Evolutionary conservation across 352 stramenopile species (phyloP), one percentile per base, ranked within the genome.

Genomic region (Peronospora destructor): DNA sequence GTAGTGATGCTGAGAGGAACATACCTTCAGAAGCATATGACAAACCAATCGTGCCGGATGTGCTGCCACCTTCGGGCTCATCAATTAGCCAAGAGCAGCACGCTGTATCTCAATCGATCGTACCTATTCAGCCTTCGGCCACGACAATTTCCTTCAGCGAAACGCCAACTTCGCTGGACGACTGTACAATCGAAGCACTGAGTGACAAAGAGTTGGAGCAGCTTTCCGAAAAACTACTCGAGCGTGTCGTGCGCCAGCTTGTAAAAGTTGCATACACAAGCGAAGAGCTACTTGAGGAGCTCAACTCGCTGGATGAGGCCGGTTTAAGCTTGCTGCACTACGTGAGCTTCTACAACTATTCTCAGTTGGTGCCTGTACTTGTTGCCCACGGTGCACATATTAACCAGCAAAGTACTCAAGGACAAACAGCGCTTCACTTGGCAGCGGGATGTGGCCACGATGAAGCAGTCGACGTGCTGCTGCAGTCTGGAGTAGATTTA

Each of bases 261-360:
- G 72, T 94, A 12, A 84, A 77, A 2, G 56, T 94, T 8, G 81
- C 81, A 0, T 74, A 89, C 34, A 87, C 77, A 0, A 90, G 67
- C 17, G 72, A 89, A 57, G 82, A 94, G 17, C 45, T 94, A 2
- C 59, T 93, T 3, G 81, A 91, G 16, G 84, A 94, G 54, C 73
- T 93, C 26, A 93, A 95, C 44, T 91, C 82, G 2, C 67, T 95
- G 4, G 84, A 95, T 40, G 84, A 95, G 50, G 77, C 80, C 3
- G 84, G 84, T 0, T 62, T 95, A 43, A 93, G 80, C 49, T 56
- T 95, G 38, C 66, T 95, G n/a, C 84, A 95, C 45, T 95, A 93
- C 37, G 81, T 91, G 66, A 87, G 84, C 53, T 92, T 92, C 45
- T 95, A 93, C 68, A 91, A 92, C 46, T 90, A 92, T 56, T 71